phyloP scores from a whole-genome alignment of 805 yeast genomes.

The Saccharomycopsis fibuligera region DNA sequence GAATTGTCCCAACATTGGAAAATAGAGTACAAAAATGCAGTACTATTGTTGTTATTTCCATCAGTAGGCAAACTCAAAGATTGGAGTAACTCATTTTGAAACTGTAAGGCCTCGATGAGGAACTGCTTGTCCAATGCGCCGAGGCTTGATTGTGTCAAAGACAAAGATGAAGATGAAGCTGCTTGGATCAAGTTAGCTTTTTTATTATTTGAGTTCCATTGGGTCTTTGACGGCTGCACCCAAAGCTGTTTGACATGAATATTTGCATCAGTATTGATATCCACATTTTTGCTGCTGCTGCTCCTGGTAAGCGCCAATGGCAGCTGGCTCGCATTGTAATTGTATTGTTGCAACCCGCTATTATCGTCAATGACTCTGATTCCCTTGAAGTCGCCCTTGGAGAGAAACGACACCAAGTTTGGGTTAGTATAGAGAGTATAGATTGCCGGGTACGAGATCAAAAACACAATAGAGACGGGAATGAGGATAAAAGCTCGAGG shows the following conservation, averaged over 20 bases:
- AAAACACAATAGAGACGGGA: constrained; percentile 42
- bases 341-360: neutral
- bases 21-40: constrained; percentile 28
- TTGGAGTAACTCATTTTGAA: constrained; percentile 30
- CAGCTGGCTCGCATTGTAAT: neutral
- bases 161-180: no score
- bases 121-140: constrained; percentile 33
- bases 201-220: constrained; percentile 9
- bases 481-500: constrained; percentile 41
- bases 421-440: constrained; percentile 15
- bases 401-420: neutral
- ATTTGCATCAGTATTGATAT: constrained; percentile 9
- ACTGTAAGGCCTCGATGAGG: constrained; percentile 29
- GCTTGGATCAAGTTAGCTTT: no score
- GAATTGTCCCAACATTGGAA: constrained; percentile 39
- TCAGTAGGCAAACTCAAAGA: constrained; percentile 13
- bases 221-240: constrained; percentile 27
- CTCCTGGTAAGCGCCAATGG: no score
- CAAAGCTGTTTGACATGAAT: constrained; percentile 31
- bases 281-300: no score
- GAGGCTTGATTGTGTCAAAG: no score
- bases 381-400: constrained; percentile 1
- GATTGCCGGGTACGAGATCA: constrained; percentile 44
- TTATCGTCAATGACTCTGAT: neutral
- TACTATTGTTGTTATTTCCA: neutral